A percentile compares a stretch with the other conserved stretches of the same genome.
phyloP scores from a whole-genome alignment of 164 flowering plant species.

The Platanus orientalis region DNA sequence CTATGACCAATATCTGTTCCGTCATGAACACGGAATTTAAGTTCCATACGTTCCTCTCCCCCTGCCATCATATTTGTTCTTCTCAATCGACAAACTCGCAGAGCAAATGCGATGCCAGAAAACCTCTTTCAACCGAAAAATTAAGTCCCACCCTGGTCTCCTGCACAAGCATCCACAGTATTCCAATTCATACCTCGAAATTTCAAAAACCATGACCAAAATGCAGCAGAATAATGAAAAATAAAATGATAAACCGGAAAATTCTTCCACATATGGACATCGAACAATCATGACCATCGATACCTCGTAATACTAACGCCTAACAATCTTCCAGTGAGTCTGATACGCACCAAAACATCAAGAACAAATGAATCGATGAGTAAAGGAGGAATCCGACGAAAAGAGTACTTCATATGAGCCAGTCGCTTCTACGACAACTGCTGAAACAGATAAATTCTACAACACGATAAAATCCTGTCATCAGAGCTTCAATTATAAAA shows the following conservation, averaged over 20 bases:
- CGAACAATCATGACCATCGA: neutral
- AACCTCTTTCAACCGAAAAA: neutral
- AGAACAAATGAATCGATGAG: neutral
- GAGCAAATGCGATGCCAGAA: neutral
- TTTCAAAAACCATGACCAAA: neutral
- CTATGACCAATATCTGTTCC: slow-evolving; percentile 33
- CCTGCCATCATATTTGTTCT: slow-evolving; percentile 25
- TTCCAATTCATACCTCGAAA: neutral
- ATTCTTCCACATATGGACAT: neutral
- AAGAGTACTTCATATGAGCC: slow-evolving; percentile 9
- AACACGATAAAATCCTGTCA: neutral
- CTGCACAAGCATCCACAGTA: neutral
- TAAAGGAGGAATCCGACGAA: neutral
- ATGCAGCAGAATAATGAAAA: neutral
- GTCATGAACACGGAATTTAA: slow-evolving; percentile 33
- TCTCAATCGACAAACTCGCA: neutral
- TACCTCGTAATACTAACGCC: neutral
- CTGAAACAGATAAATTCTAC: neutral
- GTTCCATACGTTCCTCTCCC: slow-evolving; percentile 27
- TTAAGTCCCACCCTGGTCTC: neutral
- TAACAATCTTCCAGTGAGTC: neutral
- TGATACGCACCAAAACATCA: neutral
- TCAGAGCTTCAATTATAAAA: neutral
- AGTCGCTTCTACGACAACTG: neutral
- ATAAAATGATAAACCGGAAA: neutral